A percentile compares a stretch with the other conserved stretches of the same genome.
phyloP scores from a whole-genome alignment of 1,139 yeast species.

The Blastobotrys indianensis region DNA sequence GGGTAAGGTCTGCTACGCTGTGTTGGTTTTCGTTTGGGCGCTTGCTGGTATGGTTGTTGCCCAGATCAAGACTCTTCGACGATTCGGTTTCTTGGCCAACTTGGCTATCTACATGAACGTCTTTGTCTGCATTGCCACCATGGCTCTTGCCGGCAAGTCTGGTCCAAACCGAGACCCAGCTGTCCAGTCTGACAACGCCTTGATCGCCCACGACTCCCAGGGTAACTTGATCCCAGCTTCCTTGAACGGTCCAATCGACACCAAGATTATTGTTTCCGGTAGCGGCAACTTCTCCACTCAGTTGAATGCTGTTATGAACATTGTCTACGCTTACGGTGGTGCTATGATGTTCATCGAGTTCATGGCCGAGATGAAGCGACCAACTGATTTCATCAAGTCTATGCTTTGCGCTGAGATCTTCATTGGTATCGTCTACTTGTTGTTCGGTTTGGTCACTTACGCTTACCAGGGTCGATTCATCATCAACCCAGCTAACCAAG shows the following conservation, averaged over 20 bases:
- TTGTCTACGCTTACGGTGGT: slow-evolving; percentile 46
- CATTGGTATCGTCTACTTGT: slow-evolving; percentile 37
- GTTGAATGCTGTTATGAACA: slow-evolving; percentile 39
- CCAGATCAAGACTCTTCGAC: slow-evolving; percentile 38
- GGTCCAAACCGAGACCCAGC: slow-evolving; percentile 37
- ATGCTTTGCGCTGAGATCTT: slow-evolving; percentile 41
- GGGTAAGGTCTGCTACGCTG: slow-evolving; percentile 38
- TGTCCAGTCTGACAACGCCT: no score
- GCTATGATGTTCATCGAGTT: slow-evolving; percentile 42
- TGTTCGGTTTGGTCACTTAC: slow-evolving; percentile 41
- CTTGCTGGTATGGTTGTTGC: slow-evolving; percentile 40
- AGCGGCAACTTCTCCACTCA: slow-evolving; percentile 28
- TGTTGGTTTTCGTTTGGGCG: slow-evolving; percentile 40
- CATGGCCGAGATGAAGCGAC: slow-evolving; percentile 43
- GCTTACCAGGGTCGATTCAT: slow-evolving; percentile 41
- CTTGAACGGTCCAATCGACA: slow-evolving; percentile 24
- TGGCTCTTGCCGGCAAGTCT: slow-evolving; percentile 36
- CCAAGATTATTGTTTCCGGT: slow-evolving; percentile 27
- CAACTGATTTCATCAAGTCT: slow-evolving; percentile 44
- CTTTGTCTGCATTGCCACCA: slow-evolving; percentile 38
- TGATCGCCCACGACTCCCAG: no score
- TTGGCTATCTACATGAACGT: slow-evolving; percentile 44
- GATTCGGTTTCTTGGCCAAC: slow-evolving; percentile 41
- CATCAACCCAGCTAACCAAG: slow-evolving; percentile 41
- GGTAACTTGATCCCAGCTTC: slow-evolving; percentile 11